Base-by-base conservation (phyloP, 106 monocot species). In the Posidonia australis region DNA sequence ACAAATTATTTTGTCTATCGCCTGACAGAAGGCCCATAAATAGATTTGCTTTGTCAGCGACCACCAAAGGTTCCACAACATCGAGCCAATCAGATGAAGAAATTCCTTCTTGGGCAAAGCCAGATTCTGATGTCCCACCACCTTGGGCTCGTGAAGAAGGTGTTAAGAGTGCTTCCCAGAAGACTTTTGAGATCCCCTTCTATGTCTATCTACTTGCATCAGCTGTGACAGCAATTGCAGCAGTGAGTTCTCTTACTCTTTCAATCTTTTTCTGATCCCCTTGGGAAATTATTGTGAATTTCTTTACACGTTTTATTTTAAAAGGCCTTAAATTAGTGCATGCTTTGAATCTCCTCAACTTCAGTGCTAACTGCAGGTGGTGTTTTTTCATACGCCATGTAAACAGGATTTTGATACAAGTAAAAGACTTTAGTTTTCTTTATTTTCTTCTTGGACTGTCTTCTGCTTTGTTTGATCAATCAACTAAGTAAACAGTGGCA, bases 21-120 rank as follows among this genome's bases (percentile, higher is more conserved):
- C 55, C 55, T 22, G 25, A 55, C 10, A 32, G 59, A 32, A 32
- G 22, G 45, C 45, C 58, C 16, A 28, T 59, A 48, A 27, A n/a
- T 13, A 70, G 74, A 60, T 53, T 81, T 20, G 26, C 72, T 58
- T 76, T 83, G 45, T 63, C 70, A 20, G 83, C 86, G 14, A 23
- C 63, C 53, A 86, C 79, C 25, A 58, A 84, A 81, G 83, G 81
- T 60, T 83, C 83, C 10, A 30, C 77, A 54, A 83, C 84, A 60
- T 76, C 85, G 21, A 84, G 68, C 52, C 45, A 86, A 32, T 77
- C 86, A 17, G 89, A 94, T 23, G 86, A 94, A 46, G 71, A 76
- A 47, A 79, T 86, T 46, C 93, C 86, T 10, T 83, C 89, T 27
- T 89, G 93, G 93, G 93, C 89, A 28, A 79, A 60, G 60, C 83